Percentiles rank a stretch among this genome's conserved stretches.
phyloP scores from a whole-genome alignment of 176 grass and related monocot genomes.

The Lolium perenne region DNA sequence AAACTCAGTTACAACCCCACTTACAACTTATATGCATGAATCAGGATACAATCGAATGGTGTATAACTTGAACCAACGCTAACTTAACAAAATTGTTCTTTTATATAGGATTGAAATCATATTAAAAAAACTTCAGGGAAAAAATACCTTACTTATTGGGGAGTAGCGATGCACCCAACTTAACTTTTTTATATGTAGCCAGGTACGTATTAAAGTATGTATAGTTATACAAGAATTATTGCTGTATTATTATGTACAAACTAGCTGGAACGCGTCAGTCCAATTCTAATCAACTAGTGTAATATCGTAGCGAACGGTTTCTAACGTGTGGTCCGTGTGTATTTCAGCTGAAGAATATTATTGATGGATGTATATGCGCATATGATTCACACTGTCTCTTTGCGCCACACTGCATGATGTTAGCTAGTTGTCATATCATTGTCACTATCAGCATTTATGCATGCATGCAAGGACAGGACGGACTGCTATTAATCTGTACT shows the following conservation, averaged over 20 bases:
- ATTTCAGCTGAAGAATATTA: background rate
- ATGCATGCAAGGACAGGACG: constrained; percentile 6
- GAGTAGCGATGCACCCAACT: background rate
- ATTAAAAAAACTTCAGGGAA: no score
- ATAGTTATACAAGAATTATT: background rate
- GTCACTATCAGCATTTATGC: background rate
- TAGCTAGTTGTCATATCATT: no score
- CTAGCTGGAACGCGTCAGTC: background rate
- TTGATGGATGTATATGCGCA: background rate
- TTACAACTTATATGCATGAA: no score
- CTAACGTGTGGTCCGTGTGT: background rate
- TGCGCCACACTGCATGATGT: background rate
- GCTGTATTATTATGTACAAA: background rate
- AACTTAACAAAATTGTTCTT: no score
- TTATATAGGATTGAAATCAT: no score
- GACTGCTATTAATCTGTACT: constrained; percentile 2
- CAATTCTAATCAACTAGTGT: background rate
- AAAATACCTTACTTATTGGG: background rate
- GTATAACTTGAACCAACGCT: no score
- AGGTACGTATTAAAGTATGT: background rate
- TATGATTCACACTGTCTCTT: background rate
- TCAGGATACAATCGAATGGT: no score
- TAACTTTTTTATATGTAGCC: no score
- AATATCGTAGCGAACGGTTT: background rate
- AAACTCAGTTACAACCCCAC: no score